Base-by-base conservation (phyloP, 345 rosid genomes). In the Toxicodendron radicans region DNA sequence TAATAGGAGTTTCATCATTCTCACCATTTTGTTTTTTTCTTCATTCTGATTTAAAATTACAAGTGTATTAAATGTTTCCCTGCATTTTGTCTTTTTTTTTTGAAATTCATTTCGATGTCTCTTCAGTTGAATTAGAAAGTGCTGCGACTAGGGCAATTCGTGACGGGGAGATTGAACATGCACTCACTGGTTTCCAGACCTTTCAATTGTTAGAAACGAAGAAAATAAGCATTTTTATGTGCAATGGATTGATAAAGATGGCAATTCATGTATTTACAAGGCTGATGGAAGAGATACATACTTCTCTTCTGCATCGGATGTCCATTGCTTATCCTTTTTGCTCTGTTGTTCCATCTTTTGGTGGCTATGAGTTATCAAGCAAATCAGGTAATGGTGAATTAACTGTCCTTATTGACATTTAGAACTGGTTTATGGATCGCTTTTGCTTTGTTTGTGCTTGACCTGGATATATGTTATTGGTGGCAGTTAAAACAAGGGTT, bases 131-230 rank as follows among this genome's bases (percentile, higher is more conserved):
- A 61, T 80, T 91, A 58, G 86, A 86, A 77, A 73, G 79, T 66
- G 89, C 84, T 74, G 98, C 96, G 57, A 79, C 90, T 24, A 93
- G 89, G 64, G 92, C 94, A 10, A 85, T 85, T 13, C 88, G 96
- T 62, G 96, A 93, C 72, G 87, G 89, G 73, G 92, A 90, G 79
- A 82, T 90, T 68, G 94, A 90, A 56, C 89, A 85, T 30, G 78
- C 76, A 56, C 69, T 87, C 51, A 89, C 93, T 20, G 84, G 81
- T 56, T 27, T 95, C 66, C 88, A 1, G 85, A 82, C 73, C 46
- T 92, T 49, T 78, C 86, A 1, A 38, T 91, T 10, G 66, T 66
- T n/a, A 78, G 69, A 78, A 83, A 80, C 73, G 78, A 77, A 46
- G 87, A 82, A 66, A 82, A 54, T 74, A 93, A 93, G n/a, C 66